A percentile compares a stretch with the other conserved stretches of the same genome.
phyloP scores from a whole-genome alignment of 2,329 filamentous ascomycete genomes.

The Echinosphaeria canescens region DNA sequence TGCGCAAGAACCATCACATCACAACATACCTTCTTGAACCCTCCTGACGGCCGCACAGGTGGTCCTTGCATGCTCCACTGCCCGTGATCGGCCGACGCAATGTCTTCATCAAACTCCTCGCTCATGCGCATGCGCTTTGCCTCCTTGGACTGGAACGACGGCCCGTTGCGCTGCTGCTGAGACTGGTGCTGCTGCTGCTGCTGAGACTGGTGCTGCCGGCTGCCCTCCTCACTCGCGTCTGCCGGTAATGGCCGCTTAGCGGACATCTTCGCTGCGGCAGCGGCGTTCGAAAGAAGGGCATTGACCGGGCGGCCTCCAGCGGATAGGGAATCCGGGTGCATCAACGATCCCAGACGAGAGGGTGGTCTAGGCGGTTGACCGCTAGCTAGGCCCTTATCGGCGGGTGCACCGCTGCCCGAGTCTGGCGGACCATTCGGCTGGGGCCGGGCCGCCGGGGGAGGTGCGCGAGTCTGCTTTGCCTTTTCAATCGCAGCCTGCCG shows the following conservation, averaged over 20 bases:
- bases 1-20: too few species aligned
- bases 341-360: constrained; percentile 35
- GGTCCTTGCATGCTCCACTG: constrained; percentile 46
- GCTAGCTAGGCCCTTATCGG: constrained; percentile 17
- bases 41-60: constrained; percentile 73
- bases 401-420: too few species aligned
- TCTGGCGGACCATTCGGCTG: constrained; percentile 31
- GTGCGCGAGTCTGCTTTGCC: constrained; percentile 40
- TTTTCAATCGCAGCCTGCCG: constrained; percentile 40
- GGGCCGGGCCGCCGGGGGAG: constrained; percentile 33
- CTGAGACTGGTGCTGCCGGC: too few species aligned
- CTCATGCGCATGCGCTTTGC: constrained; percentile 63
- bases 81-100: constrained; percentile 28
- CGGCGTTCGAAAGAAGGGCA: constrained; percentile 34
- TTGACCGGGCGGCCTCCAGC: constrained; percentile 38
- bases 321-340: constrained; percentile 35
- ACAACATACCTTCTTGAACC: too few species aligned
- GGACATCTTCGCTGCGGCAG: constrained; percentile 31
- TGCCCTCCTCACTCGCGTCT: constrained; percentile 33
- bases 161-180: constrained; percentile 23
- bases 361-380: constrained; percentile 18
- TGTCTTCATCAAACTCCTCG: constrained; percentile 45
- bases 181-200: too few species aligned
- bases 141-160: constrained; percentile 47
- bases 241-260: constrained; percentile 55